phyloP scores from a whole-genome alignment of 1,139 yeast genomes.

The Blastobotrys apis region DNA sequence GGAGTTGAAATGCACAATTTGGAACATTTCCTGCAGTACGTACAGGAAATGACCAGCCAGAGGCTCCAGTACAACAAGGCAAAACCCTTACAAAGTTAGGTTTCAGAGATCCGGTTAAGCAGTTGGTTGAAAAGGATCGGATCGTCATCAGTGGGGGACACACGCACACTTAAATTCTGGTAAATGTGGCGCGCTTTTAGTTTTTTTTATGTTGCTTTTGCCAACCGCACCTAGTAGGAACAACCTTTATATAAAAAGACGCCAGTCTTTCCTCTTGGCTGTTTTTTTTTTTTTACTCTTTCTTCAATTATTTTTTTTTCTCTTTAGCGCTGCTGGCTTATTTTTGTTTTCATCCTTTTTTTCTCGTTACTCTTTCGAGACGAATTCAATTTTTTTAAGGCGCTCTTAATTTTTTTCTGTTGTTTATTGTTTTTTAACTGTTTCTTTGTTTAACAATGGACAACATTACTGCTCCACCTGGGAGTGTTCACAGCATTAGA shows the following conservation, averaged over 20 bases:
- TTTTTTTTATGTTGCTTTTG: background rate
- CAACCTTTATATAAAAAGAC: constrained; percentile 2
- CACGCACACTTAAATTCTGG: too few species aligned
- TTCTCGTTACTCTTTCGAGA: too few species aligned
- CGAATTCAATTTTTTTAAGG: too few species aligned
- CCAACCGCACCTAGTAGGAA: background rate
- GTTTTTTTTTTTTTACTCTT: background rate
- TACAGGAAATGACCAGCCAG: constrained; percentile 35
- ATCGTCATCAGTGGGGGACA: too few species aligned
- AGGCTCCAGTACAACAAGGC: constrained; percentile 13
- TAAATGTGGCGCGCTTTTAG: background rate
- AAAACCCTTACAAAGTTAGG: too few species aligned
- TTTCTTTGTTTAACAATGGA: constrained; percentile 5
- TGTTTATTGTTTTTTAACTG: too few species aligned
- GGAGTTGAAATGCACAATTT: constrained; percentile 33
- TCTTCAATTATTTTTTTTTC: too few species aligned
- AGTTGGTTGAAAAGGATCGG: too few species aligned
- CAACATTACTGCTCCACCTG: constrained; percentile 10
- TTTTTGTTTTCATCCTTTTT: too few species aligned
- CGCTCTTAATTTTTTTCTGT: too few species aligned
- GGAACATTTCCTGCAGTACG: constrained; percentile 39
- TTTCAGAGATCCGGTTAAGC: too few species aligned
- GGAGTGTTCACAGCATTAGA: constrained; percentile 34
- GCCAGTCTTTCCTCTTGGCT: background rate
- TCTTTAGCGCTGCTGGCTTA: too few species aligned